These are phyloP conservation scores for Salix purpurea DNA, from an alignment of 345 rosid genomes.

Conservation along the genomic window DNA sequence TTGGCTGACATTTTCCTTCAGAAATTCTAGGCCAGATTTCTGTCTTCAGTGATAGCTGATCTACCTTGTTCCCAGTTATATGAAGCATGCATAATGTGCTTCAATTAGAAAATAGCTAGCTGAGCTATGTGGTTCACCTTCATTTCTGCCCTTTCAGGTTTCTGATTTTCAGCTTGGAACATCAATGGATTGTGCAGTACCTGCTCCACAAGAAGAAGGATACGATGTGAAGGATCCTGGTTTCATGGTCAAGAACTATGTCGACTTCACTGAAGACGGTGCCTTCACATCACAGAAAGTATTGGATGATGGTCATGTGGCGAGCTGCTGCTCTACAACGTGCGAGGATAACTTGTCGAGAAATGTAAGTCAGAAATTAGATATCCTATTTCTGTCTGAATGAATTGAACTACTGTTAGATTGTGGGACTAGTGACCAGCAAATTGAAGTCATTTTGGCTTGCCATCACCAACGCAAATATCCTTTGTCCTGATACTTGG, in stretches of 20 bases:
- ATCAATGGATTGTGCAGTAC: not conserved
- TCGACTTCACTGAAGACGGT: not conserved
- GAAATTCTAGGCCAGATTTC: too few relatives aligned
- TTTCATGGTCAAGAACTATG: not conserved
- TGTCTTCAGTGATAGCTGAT: too few relatives aligned
- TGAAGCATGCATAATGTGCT: not conserved
- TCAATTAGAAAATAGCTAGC: not conserved
- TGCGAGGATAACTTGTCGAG: not conserved
- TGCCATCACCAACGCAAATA: too few relatives aligned
- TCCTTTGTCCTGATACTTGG: too few relatives aligned
- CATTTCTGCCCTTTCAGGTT: not conserved
- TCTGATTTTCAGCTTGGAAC: slow-evolving; percentile 14
- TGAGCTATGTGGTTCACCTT: not conserved
- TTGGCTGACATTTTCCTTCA: too few relatives aligned
- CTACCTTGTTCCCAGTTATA: too few relatives aligned
- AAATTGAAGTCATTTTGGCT: too few relatives aligned
- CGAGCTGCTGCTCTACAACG: slow-evolving; percentile 3
- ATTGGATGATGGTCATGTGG: not conserved
- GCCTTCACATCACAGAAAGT: not conserved
- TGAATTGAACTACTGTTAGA: too few relatives aligned
- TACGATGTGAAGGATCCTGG: slow-evolving; percentile 1
- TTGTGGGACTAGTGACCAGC: too few relatives aligned
- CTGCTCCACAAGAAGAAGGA: not conserved
- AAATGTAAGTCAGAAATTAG: not conserved
- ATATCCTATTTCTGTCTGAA: not conserved